Evolutionary conservation across 2,329 filamentous ascomycete genomes (phyloP), one percentile per base, ranked within the genome.

Genomic region (Chalara sp.): DNA sequence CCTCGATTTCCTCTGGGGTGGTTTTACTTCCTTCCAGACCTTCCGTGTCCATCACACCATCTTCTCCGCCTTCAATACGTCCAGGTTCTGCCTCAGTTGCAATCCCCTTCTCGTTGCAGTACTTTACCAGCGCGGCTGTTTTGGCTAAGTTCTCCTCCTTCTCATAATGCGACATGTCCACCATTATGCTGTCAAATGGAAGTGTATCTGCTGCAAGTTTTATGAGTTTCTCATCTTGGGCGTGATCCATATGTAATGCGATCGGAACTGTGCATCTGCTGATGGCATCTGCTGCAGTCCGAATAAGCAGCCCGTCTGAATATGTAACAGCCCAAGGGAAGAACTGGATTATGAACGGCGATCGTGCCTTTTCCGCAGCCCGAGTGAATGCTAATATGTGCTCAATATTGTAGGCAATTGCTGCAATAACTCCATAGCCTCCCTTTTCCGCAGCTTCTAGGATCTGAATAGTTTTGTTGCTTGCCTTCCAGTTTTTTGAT

Each of bases 81-180:
- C 84, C 84, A 0, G 84, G 63, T 87, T 85, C 2, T 80, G 84
- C 66, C 86, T 59, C 85, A 2, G 83, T 84, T 2, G 82, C 76
- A 52, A 87, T 86, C 2, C 81, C 81, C 35, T 78, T 72, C 56
- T 70, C 79, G 61, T 85, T 78, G 43, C 57, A 56, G 51, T 55
- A 56, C 29, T 56, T 50, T 6, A 57, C 53, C 62, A 84, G 86
- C 62, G 83, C 82, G 12, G 67, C 68, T 6, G 82, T 81, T 49
- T 87, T 67, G 56, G 85, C 79, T 41, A 89, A 70, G 61, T 89
- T 89, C 68, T 87, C 83, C 46, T 76, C 82, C 59, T 81, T 82
- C 56, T 86, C 83, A 61, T 85, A 81, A 64, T 88, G 84, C 50
- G 75, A 81, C 84, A 89, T 89, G 66, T 89, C 86, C 0, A 89